A percentile compares a stretch with the other conserved stretches of the same genome.
Evolutionary conservation across 1,284 basidiomycete species (phyloP).

Genomic region (Naganishia liquefaciens): DNA sequence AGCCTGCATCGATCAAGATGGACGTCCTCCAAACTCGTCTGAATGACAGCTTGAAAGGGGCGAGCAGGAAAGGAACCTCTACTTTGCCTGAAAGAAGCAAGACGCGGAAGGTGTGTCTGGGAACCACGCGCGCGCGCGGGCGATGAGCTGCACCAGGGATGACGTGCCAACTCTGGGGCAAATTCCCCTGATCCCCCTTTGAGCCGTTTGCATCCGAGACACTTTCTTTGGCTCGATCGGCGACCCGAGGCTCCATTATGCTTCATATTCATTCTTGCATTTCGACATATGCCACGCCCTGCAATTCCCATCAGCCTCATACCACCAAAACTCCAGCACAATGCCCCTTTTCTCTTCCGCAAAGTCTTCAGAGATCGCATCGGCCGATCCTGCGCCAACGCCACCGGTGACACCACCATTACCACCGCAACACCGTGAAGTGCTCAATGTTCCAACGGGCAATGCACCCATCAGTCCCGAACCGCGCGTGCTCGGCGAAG

Average conservation of each 20-base stretch:
- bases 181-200: neutral
- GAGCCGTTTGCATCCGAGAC: slow-evolving; percentile 12
- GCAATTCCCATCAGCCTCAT: neutral
- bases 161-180: neutral
- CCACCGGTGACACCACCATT: neutral
- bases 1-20: too few species aligned
- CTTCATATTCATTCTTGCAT: neutral
- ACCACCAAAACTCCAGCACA: neutral
- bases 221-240: slow-evolving; percentile 10
- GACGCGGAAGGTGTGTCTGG: too few species aligned
- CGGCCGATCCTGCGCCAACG: neutral
- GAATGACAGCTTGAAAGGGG: too few species aligned
- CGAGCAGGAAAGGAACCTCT: too few species aligned
- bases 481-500: slow-evolving; percentile 19
- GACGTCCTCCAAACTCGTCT: too few species aligned
- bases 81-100: too few species aligned
- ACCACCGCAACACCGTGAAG: slow-evolving; percentile 7
- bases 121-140: too few species aligned
- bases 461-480: slow-evolving; percentile 40
- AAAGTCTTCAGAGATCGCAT: slow-evolving; percentile 6
- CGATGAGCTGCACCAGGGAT: neutral
- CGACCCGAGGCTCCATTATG: neutral
- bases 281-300: neutral
- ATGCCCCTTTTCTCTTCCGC: slow-evolving; percentile 21
- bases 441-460: slow-evolving; percentile 41